Conservation (phyloP, 805 yeast species). For the Danielozyma ontarioensis region DNA sequence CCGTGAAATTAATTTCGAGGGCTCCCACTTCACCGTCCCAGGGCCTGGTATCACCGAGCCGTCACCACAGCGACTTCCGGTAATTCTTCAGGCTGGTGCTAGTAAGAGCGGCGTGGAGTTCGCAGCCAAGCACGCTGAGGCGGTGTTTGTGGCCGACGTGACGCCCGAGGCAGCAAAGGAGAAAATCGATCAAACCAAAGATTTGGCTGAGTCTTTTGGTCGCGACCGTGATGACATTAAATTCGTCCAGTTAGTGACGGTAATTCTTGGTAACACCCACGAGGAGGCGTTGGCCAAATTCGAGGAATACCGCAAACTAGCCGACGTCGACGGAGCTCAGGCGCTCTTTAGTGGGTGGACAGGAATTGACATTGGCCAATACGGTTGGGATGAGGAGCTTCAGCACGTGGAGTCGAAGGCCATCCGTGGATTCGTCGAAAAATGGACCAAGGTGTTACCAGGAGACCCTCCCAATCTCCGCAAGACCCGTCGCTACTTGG, state of each 20-base stretch:
- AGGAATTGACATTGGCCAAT: constrained; percentile 35
- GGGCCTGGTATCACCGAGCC: constrained; percentile 42
- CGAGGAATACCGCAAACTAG: constrained; percentile 24
- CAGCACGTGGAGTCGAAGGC: constrained; percentile 28
- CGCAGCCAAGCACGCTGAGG: constrained; percentile 42
- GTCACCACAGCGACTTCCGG: constrained; percentile 40
- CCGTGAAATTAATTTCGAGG: constrained; percentile 37
- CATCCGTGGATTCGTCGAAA: constrained; percentile 24
- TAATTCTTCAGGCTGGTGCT: constrained; percentile 41
- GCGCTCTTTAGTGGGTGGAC: constrained; percentile 38
- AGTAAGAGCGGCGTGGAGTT: constrained; percentile 36
- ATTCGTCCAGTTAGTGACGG: constrained; percentile 30
- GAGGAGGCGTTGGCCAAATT: constrained; percentile 38
- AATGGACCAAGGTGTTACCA: constrained; percentile 26
- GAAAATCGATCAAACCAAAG: constrained; percentile 24
- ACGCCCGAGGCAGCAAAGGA: constrained; percentile 23
- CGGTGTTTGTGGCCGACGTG: constrained; percentile 33
- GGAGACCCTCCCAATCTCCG: constrained; percentile 13
- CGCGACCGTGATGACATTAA: constrained; percentile 34
- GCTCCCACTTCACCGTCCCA: constrained; percentile 36
- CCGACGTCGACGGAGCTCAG: constrained; percentile 37
- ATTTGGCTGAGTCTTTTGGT: constrained; percentile 27
- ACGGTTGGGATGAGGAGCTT: constrained; percentile 24
- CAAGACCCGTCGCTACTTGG: constrained; percentile 20
- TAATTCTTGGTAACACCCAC: constrained; percentile 34